Evolutionary conservation across 371 early-diverging fungal genomes (phyloP), one percentile per base, ranked within the genome.

Genomic region (Rozella allomycis): DNA sequence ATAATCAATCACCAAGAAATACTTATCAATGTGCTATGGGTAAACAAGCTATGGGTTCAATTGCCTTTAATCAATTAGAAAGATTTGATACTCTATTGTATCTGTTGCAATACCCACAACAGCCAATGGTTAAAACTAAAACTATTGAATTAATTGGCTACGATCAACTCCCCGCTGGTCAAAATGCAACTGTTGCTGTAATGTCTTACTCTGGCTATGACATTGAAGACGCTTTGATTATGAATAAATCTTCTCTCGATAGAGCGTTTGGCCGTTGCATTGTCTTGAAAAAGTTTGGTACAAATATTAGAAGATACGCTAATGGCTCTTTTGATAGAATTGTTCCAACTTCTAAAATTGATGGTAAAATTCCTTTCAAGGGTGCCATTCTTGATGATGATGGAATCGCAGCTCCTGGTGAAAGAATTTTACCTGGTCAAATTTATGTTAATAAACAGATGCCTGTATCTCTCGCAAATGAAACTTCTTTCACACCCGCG

Each of bases 21-120:
- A 98, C 98, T 20, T 84, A 75, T 47, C 91, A 91, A 63, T 98
- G 93, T 50, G 98, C 98, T 50, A 99, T 99, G 99, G 98, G 97
- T 50, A 99, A 99, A 60, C 98, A 99, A 60, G 98, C 98, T 30
- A 96, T 98, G 36, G 98, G 98, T 20, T 76, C 83, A 13, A 91
- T 93, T 41, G 84, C 80, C 7, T 85, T 84, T 43, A 97, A 97
- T 52, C 84, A 90, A 49, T 54, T 86, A 39, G 72, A 77, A 38
- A 75, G 98, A 43, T 87, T 90, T 41, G 98, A 99, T 59, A 93
- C 96, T 2, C 54, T 91, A 30, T 65, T 90, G 25, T 84, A 97
- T 54, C 54, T 94, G 26, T 74, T 98, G 74, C 77, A 78, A 27
- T 96, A 97, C 51, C 84, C 98, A 20, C 94, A 96, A 49, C 80